Evolutionary conservation across 2,329 filamentous ascomycete species (phyloP).

Genomic region (Coleophoma cylindrospora): DNA sequence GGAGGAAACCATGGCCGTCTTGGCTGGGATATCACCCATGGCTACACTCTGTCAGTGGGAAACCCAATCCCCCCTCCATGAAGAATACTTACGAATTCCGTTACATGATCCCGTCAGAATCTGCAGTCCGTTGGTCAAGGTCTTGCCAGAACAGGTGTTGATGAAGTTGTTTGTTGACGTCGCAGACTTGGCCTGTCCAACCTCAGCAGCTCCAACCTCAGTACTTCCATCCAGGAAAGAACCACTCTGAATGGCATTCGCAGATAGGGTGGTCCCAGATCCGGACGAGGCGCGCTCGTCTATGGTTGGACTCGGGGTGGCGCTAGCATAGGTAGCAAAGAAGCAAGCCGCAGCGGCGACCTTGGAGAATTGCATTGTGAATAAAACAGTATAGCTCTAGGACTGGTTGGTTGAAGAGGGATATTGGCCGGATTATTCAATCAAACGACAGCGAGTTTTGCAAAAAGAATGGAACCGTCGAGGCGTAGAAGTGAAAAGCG

Average conservation of each 20-base stretch:
- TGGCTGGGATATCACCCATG: conserved; percentile 20
- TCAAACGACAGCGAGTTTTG: conserved; percentile 9
- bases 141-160: conserved; percentile 25
- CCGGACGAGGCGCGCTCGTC: background rate
- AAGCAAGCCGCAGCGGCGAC: conserved; percentile 1
- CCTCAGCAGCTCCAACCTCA: conserved; percentile 10
- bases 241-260: conserved; percentile 11
- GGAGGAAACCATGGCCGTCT: conserved; percentile 25
- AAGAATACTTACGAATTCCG: conserved; percentile 8
- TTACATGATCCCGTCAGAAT: conserved; percentile 56
- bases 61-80: background rate
- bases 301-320: conserved; percentile 8
- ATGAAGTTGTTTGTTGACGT: conserved; percentile 24
- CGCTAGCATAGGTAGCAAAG: conserved; percentile 4
- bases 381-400: conserved; percentile 4
- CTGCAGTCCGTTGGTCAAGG: conserved; percentile 55
- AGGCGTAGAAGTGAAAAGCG: conserved; percentile 22
- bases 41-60: conserved; percentile 11
- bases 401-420: background rate
- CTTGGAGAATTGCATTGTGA: conserved; percentile 22
- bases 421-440: conserved; percentile 4
- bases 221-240: conserved; percentile 13
- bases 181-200: conserved; percentile 12
- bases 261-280: conserved; percentile 4
- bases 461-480: conserved; percentile 26